These are phyloP conservation scores for Moesziomyces globuligerus DNA, from an alignment of 1,284 basidiomycete species.

Conservation along the genomic window DNA sequence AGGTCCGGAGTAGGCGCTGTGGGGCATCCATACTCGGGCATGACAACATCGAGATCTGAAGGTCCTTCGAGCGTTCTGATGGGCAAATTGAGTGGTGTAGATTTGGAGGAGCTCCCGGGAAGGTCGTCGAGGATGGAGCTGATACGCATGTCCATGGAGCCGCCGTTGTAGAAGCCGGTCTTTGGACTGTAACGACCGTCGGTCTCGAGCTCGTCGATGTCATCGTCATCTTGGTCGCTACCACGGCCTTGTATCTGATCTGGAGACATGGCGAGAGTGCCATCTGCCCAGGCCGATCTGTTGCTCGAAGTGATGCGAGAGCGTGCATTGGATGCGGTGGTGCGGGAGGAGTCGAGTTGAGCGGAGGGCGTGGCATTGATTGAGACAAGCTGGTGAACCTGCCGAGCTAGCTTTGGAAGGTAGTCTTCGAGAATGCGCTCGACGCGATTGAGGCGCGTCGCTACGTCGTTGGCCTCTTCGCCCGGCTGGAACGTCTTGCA, in stretches of 20 bases:
- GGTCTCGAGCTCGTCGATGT: constrained; percentile 49
- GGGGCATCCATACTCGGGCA: constrained; percentile 55
- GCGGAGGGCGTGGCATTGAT: constrained; percentile 1
- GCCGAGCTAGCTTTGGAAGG: constrained; percentile 39
- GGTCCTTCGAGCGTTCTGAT: constrained; percentile 40
- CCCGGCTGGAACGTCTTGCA: constrained; percentile 63
- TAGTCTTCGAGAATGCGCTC: constrained; percentile 55
- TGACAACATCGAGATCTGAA: constrained; percentile 50
- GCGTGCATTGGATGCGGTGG: constrained; percentile 2
- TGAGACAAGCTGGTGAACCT: constrained; percentile 29
- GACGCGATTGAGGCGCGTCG: constrained; percentile 47
- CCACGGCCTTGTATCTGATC: constrained; percentile 9
- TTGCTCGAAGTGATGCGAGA: constrained; percentile 1
- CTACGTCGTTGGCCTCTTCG: constrained; percentile 54
- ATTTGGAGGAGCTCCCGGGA: constrained; percentile 36
- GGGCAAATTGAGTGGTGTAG: constrained; percentile 38
- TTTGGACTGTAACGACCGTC: constrained; percentile 48
- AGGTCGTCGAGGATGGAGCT: constrained; percentile 52
- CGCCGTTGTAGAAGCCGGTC: constrained; percentile 50
- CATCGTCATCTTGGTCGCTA: constrained; percentile 35
- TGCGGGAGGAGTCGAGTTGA: background rate
- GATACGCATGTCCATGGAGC: constrained; percentile 54
- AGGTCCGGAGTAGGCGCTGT: constrained; percentile 42
- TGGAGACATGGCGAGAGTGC: constrained; percentile 13
- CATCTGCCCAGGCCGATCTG: constrained; percentile 12